A percentile compares a stretch with the other conserved stretches of the same genome.
These are phyloP conservation scores for Pseudomassariella vexata DNA, from an alignment of 2,329 filamentous ascomycete genomes.

Conservation along the genomic window DNA sequence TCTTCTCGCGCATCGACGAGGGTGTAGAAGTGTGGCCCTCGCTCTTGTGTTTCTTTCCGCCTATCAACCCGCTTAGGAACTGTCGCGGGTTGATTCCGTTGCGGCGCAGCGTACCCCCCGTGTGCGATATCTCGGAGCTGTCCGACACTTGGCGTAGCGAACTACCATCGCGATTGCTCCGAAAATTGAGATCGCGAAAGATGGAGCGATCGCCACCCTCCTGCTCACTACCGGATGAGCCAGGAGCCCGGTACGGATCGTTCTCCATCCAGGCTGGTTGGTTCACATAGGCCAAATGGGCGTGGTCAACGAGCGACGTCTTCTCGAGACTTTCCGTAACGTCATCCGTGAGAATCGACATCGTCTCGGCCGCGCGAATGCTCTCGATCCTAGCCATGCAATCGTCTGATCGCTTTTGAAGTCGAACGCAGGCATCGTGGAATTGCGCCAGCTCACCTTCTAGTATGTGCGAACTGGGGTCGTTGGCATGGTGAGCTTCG, in stretches of 20 bases:
- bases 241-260: slow-evolving; percentile 32
- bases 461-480: slow-evolving; percentile 29
- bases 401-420: slow-evolving; percentile 45
- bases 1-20: slow-evolving; percentile 20
- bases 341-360: slow-evolving; percentile 25
- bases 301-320: slow-evolving; percentile 29
- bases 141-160: slow-evolving; percentile 23
- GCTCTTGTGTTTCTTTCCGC: slow-evolving; percentile 23
- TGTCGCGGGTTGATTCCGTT: slow-evolving; percentile 34
- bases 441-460: slow-evolving; percentile 50
- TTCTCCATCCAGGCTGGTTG: slow-evolving; percentile 26
- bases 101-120: slow-evolving; percentile 27
- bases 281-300: slow-evolving; percentile 30
- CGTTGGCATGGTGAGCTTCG: slow-evolving; percentile 40
- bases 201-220: slow-evolving; percentile 20
- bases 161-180: slow-evolving; percentile 14
- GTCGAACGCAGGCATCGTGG: slow-evolving; percentile 40
- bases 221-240: slow-evolving; percentile 46
- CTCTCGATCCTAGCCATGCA: slow-evolving; percentile 45
- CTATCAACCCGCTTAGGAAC: slow-evolving; percentile 36
- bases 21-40: slow-evolving; percentile 6
- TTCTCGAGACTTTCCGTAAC: slow-evolving; percentile 45
- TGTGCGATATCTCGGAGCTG: slow-evolving; percentile 22
- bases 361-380: slow-evolving; percentile 32
- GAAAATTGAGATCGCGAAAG: slow-evolving; percentile 14